Evolutionary conservation across 1,139 yeast species (phyloP), one percentile per base, ranked within the genome.

Genomic region (Debaryomyces psychrophilus): DNA sequence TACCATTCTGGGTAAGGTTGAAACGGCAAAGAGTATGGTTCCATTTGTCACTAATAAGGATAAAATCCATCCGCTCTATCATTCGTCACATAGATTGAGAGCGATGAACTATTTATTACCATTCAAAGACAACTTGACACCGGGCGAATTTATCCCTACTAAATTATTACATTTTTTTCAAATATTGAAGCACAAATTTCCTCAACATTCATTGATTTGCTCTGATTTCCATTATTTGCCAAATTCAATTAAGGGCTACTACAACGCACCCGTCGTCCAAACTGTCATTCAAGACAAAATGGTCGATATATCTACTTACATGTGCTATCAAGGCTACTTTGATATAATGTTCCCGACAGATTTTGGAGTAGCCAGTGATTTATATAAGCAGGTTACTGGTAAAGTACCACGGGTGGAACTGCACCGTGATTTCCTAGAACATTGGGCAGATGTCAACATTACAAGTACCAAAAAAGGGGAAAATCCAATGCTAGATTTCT

Each of bases 301-400:
- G 83, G 77, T 87, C 2, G 87, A 88, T 41, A 79, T 83, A 0
- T 73, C 83, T 29, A 82, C 93, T 0, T 88, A 85, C 61, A 85
- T 89, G 93, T 87, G 82, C 9, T 76, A 85, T 39, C 96, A 87
- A 60, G 96, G 96, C 0, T 86, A 77, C 57, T 89, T 88, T 61
- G 96, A 89, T 62, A 89, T 90, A 43, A 82, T 88, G 85, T 89
- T 89, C 60, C 89, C 96, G 5, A 89, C 96, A 0, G 87, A 89
- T 58, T 90, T 90, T 62, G 69, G 71, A 7, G 65, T 82, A 12
- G 82, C 86, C 3, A 74, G 82, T 39, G 84, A 82, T 45, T 51
- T 89, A 50, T 90, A 90, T 59, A 70, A 72, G 25, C 80, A 79
- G 51, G 80, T 87, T 6, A 81, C 86, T 11, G 90, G 90, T 0